These are phyloP conservation scores for Wallemia mellicola DNA, from an alignment of 1,284 basidiomycete genomes.

Conservation along the genomic window DNA sequence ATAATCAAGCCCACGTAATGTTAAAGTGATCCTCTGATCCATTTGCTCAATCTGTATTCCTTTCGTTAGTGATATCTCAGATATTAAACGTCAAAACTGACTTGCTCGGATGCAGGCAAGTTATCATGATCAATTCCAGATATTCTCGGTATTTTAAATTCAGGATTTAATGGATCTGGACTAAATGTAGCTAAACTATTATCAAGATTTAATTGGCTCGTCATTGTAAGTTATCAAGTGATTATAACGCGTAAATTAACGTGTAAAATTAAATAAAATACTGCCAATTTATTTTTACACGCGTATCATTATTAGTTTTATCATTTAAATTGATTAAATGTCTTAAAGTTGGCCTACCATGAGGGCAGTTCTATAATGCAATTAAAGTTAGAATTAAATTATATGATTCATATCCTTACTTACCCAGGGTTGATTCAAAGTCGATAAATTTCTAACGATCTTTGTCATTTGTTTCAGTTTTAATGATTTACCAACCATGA, in stretches of 20 bases:
- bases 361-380: slow-evolving; percentile 61
- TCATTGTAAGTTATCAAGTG: too few relatives aligned
- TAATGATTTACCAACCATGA: slow-evolving; percentile 78
- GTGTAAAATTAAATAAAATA: not conserved
- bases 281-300: not conserved
- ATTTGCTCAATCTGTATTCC: not conserved
- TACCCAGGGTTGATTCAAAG: slow-evolving; percentile 75
- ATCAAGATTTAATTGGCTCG: too few relatives aligned
- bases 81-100: not conserved
- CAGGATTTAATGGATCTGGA: not conserved
- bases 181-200: not conserved
- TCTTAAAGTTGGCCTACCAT: slow-evolving; percentile 85
- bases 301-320: not conserved
- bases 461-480: slow-evolving; percentile 47
- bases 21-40: not conserved
- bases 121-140: not conserved
- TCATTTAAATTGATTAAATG: slow-evolving; percentile 24
- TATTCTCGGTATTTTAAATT: not conserved
- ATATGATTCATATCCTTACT: slow-evolving; percentile 3
- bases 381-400: not conserved
- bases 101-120: not conserved
- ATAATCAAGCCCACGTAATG: not conserved
- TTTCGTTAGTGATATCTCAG: not conserved
- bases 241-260: not conserved
- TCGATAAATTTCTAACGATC: slow-evolving; percentile 77